A percentile compares a stretch with the other conserved stretches of the same genome.
These are phyloP conservation scores for Linum trigynum DNA, from an alignment of 345 rosid species.

Conservation along the genomic window DNA sequence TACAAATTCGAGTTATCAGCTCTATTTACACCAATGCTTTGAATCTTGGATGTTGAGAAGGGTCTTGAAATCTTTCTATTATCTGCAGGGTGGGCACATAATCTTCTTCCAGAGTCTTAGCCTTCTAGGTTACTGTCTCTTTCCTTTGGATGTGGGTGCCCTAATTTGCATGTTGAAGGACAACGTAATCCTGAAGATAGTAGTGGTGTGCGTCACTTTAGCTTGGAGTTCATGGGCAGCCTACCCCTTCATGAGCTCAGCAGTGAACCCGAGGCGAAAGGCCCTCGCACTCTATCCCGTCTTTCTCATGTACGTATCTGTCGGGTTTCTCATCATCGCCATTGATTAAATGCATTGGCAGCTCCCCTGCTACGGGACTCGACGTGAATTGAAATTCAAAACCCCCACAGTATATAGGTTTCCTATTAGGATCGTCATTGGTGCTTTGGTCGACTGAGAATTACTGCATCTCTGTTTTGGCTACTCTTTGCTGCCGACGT, in stretches of 20 bases:
- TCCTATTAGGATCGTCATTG: not conserved
- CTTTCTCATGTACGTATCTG: slow-evolving; percentile 94
- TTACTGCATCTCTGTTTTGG: not conserved
- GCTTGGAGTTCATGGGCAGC: slow-evolving; percentile 98
- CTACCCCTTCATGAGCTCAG: slow-evolving; percentile 91
- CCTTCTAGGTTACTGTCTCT: slow-evolving; percentile 77
- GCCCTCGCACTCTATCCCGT: slow-evolving; percentile 89
- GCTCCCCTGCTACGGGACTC: not conserved
- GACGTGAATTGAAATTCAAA: not conserved
- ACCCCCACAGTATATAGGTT: not conserved
- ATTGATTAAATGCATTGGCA: slow-evolving; percentile 34
- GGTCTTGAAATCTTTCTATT: not conserved
- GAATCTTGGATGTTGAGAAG: not conserved
- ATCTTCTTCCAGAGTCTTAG: slow-evolving; percentile 84
- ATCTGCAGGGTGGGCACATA: slow-evolving; percentile 75
- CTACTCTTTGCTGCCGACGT: not conserved
- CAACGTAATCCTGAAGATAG: slow-evolving; percentile 53
- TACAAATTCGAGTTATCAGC: not conserved
- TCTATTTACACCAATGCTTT: not conserved
- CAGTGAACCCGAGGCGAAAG: slow-evolving; percentile 75
- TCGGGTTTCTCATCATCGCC: slow-evolving; percentile 89
- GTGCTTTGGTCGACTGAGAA: not conserved
- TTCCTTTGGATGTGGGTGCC: slow-evolving; percentile 80
- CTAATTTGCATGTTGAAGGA: slow-evolving; percentile 72
- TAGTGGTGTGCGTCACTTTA: slow-evolving; percentile 60